Base-by-base conservation (phyloP, 129 eudicot species). In the Oenanthe sinensis region DNA sequence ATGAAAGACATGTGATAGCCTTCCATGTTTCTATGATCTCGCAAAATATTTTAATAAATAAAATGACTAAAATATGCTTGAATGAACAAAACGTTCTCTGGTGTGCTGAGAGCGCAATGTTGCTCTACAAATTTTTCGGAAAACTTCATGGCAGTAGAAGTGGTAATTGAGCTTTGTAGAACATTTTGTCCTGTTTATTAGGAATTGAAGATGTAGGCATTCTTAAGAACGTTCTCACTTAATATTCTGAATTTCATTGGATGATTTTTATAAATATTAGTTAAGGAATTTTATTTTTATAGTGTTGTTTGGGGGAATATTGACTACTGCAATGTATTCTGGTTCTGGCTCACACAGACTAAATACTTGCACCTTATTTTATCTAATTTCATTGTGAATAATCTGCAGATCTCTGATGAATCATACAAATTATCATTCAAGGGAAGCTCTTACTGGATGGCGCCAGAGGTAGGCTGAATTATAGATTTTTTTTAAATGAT, bases 401-500 rank as follows among this genome's bases (percentile, higher is more conserved):
- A 83, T 81, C 73, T 74, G 83, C 91, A 89, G 90, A 79, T 89
- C 39, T 77, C 86, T 8, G 91, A 90, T 71, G 87, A 85, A 20
- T 74, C 93, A 45, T 79, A 86, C 62, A 87, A 88, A 30, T 76
- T 89, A 82, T 89, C 93, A 6, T 85, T 89, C 78, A 89, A 89
- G 84, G 93, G 93, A 81, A 89, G 93, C 78, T 89, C 93, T 37
- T 87, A 89, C 78, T 87, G 93, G 93, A 89, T 87, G 89, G 93
- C 93, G 39, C 93, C 93, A 28, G 91, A 89, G 93, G 93, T 87
- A 33, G 46, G 82, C 55, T 49, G 69, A 69, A 67, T 67, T 76
- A 52, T 37, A 74, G 15, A 15, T 15, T 50, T 82, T 26, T 7
- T 42, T 17, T 49, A 60, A 60, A 16, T 47, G 77, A 45, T 86